phyloP scores from a whole-genome alignment of 495 filamentous ascomycete genomes.

The Talaromyces wortmannii region DNA sequence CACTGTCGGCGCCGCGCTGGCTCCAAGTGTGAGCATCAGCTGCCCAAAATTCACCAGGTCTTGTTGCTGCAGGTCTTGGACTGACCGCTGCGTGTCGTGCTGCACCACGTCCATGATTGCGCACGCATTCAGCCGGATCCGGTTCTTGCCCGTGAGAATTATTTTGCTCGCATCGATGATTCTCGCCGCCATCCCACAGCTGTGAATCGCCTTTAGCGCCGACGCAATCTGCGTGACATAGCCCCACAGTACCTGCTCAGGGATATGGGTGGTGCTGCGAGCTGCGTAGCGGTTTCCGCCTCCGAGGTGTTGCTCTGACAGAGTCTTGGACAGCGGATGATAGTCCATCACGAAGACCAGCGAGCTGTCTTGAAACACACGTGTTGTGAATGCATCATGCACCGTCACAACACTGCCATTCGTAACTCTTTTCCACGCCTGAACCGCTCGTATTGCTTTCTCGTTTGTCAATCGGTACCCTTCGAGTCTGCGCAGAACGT shows the following conservation, averaged over 20 bases:
- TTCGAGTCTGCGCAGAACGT: slow-evolving; percentile 80
- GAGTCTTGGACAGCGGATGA: slow-evolving; percentile 82
- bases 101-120: slow-evolving; percentile 82
- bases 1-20: slow-evolving; percentile 51
- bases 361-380: slow-evolving; percentile 89
- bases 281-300: slow-evolving; percentile 44
- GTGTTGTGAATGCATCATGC: slow-evolving; percentile 88
- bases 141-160: slow-evolving; percentile 60
- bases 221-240: slow-evolving; percentile 92
- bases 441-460: slow-evolving; percentile 74
- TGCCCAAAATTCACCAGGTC: slow-evolving; percentile 84
- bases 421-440: slow-evolving; percentile 84
- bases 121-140: slow-evolving; percentile 84
- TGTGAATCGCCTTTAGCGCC: slow-evolving; percentile 80
- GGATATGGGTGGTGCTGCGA: slow-evolving; percentile 44
- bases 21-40: slow-evolving; percentile 71
- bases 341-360: slow-evolving; percentile 92
- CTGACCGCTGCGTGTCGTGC: slow-evolving; percentile 55
- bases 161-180: slow-evolving; percentile 81
- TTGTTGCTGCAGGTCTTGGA: slow-evolving; percentile 75
- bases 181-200: slow-evolving; percentile 70
- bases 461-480: slow-evolving; percentile 81
- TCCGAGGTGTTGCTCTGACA: slow-evolving; percentile 76
- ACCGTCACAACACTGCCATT: slow-evolving; percentile 80
- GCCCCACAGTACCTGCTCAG: slow-evolving; percentile 79